Evolutionary conservation across 441 rosid genomes (phyloP).

Genomic region (Daphne laureola): DNA sequence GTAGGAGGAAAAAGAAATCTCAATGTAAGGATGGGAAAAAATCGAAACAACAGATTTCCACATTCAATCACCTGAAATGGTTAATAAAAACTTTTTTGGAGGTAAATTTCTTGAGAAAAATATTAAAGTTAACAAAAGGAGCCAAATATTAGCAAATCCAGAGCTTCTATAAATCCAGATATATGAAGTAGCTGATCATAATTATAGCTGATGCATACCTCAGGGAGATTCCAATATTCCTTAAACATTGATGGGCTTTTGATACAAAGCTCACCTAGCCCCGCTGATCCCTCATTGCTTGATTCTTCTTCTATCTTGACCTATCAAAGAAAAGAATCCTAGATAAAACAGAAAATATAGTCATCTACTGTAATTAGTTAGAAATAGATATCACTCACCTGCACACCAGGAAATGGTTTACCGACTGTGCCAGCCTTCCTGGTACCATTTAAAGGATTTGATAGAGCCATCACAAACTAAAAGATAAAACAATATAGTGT

Average conservation of each 20-base stretch:
- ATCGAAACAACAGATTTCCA: no score
- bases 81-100: no score
- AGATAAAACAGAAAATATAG: background rate
- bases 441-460: conserved; percentile 73
- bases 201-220: conserved; percentile 27
- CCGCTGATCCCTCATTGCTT: conserved; percentile 36
- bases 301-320: conserved; percentile 45
- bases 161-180: no score
- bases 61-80: no score
- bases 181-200: no score
- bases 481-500: conserved; percentile 10
- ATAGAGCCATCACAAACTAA: conserved; percentile 92
- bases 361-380: background rate
- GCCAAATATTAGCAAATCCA: no score
- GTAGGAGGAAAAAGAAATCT: no score
- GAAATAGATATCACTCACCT: conserved; percentile 39
- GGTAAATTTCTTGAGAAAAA: no score
- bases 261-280: conserved; percentile 80
- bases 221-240: conserved; percentile 94
- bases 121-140: no score
- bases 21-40: no score
- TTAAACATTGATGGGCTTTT: conserved; percentile 92
- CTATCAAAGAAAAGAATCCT: conserved; percentile 29
- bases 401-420: conserved; percentile 89
- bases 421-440: conserved; percentile 96